Evolutionary conservation across 768 basidiomycete species (phyloP), one percentile per base, ranked within the genome.

Genomic region (Rhizopogon vinicolor): DNA sequence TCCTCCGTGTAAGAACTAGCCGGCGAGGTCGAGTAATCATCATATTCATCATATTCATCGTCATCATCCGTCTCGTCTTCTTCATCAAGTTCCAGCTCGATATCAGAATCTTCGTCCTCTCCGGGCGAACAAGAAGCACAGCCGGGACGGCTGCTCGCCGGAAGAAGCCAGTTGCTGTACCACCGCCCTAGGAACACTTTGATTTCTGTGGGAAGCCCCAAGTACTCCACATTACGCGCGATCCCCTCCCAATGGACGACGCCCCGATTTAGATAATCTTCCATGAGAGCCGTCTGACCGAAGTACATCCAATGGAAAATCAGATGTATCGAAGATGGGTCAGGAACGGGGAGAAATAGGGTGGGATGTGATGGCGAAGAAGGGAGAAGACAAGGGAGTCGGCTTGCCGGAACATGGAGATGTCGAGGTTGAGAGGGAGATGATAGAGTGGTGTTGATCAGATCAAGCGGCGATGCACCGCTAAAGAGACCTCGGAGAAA

Each of bases 191-290:
- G 75, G 64, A 89, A 89, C 14, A 85, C 70, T 67, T 91, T 93
- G 69, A 94, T 83, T 43, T 89, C 85, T 16, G 83, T 73, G 51
- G 83, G 77, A 58, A 95, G 78, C 18, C 84, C 87, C 48, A 96
- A 85, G 65, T 91, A 95, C 66, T 95, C 92, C 65, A 88, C 91
- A 68, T 94, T 96, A 57, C 87, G 84, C 18, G 90, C 90, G 57
- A 95, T 75, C 29, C 90, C 91, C 62, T 93, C 89, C 93, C 92
- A 95, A 45, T 82, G 81, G 44, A 92, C 78, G 51, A 76, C 68
- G 18, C 86, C 84, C 18, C 75, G 72, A 57, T 82, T 79, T 12
- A 96, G 80, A 41, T 81, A 85, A 22, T 82, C 76, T 63, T 87
- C 82, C 62, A 96, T 86, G 52, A 76, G 76, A 42, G 73, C 69